A percentile compares a stretch with the other conserved stretches of the same genome.
Conservation (phyloP, 768 basidiomycete genomes). For the Phylloporus rhodoxanthus region DNA sequence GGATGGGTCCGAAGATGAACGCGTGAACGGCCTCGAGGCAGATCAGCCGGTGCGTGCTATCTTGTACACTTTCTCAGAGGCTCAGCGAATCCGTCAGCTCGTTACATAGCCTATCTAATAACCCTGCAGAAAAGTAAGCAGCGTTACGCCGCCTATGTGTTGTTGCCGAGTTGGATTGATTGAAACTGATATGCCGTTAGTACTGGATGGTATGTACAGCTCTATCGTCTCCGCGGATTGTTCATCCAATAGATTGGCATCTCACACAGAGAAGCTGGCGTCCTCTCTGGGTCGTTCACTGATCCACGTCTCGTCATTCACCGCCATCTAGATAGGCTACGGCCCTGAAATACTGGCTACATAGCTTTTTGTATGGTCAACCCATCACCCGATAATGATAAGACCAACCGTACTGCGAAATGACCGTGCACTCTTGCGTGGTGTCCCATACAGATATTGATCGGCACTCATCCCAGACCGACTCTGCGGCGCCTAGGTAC, state of each 20-base stretch:
- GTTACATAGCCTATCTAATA: neutral
- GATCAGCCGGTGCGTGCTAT: slow-evolving; percentile 5
- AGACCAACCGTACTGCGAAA: neutral
- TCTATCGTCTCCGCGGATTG: neutral
- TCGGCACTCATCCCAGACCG: neutral
- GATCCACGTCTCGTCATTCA: slow-evolving; percentile 3
- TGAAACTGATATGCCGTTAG: no score
- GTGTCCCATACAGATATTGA: neutral
- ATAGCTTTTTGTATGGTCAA: neutral
- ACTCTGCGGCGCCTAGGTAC: slow-evolving; percentile 7
- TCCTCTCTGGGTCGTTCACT: no score
- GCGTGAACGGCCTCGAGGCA: slow-evolving; percentile 22
- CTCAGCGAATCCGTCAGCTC: neutral
- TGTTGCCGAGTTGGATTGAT: no score
- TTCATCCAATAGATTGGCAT: neutral
- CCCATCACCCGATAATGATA: neutral
- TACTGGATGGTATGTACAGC: neutral
- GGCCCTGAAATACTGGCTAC: neutral
- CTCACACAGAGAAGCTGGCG: no score
- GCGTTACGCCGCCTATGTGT: neutral
- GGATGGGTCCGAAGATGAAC: slow-evolving; percentile 12
- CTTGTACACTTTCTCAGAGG: no score
- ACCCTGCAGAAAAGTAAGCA: neutral
- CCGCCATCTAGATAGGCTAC: neutral
- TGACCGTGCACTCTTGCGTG: neutral